Conservation (phyloP, 495 filamentous ascomycete genomes). For the Neurospora sp. region DNA sequence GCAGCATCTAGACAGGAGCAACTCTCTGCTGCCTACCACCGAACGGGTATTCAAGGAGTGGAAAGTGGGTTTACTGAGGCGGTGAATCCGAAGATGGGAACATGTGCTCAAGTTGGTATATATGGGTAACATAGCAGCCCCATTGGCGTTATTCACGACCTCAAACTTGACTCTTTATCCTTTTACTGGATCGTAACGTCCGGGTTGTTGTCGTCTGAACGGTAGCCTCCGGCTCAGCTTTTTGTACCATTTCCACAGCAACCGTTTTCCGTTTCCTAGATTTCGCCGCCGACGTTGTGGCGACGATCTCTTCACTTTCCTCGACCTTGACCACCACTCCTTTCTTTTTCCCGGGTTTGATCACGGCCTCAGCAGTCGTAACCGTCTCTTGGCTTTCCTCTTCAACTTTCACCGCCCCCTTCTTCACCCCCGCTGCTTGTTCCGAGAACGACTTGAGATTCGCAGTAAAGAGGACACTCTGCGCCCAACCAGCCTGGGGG, state of each 20-base stretch:
- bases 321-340: slow-evolving; percentile 1
- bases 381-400: slow-evolving; percentile 8
- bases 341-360: not conserved
- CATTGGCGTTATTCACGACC: not conserved
- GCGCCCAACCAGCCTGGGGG: slow-evolving; percentile 90
- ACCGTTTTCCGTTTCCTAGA: slow-evolving; percentile 8
- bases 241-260: not conserved
- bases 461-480: slow-evolving; percentile 92
- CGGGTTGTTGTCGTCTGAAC: slow-evolving; percentile 7
- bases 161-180: slow-evolving; percentile 2
- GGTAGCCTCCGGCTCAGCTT: slow-evolving; percentile 4
- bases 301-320: not conserved
- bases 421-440: slow-evolving; percentile 31
- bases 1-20: slow-evolving; percentile 37
- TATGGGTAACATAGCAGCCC: not conserved
- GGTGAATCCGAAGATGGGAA: slow-evolving; percentile 13
- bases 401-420: slow-evolving; percentile 19
- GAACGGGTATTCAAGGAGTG: slow-evolving; percentile 52
- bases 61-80: slow-evolving; percentile 54
- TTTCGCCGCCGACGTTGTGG: not conserved
- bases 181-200: slow-evolving; percentile 14
- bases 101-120: not conserved
- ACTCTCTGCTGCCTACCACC: slow-evolving; percentile 41
- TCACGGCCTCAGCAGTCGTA: slow-evolving; percentile 7
- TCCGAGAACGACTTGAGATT: slow-evolving; percentile 81